Base-by-base conservation (phyloP, 495 filamentous ascomycete genomes). In the Aspergillus steynii region DNA sequence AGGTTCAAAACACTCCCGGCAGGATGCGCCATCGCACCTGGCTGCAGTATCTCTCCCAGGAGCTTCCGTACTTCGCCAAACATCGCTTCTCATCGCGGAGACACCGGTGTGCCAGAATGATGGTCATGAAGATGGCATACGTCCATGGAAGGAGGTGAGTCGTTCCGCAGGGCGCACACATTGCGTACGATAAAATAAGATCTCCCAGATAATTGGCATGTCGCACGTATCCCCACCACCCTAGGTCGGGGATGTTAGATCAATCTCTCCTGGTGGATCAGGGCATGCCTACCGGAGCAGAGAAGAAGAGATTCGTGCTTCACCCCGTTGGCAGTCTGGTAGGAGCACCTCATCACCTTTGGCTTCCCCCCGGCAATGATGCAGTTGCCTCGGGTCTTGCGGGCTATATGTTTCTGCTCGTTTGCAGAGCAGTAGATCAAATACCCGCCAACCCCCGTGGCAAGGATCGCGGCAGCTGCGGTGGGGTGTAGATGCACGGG, bases 161-260 rank as follows among this genome's bases (percentile, higher is more conserved):
- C 8, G 70, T 60, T 0, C 79, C 80, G 32, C 78, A 78, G 26
- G 71, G 60, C 9, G 77, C 79, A 61, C 79, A 81, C 61, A 72
- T 72, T 10, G 74, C 66, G 56, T 73, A 82, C 5, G 74, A 71
- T 42, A 80, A 64, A 28, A 80, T 62, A 28, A 83, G 59, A 59
- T 82, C 80, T 8, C 77, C 81, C 8, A 77, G 60, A 47, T 82
- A 83, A 53, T 83, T 83, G 6, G 78, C 72, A 54, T 83, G 81
- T 56, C 80, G 74, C 8, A 71, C 72, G 14, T 74, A 56, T 34
- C 79, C 80, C 80, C 80, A 82, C 78, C 80, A 83, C 8, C 80
- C 59, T 60, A 28, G 20, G 3, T 27, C 58, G 54, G 4, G 3
- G 12, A 10, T 12, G 51, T 56, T 45, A 63, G 20, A 14, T 29